Percentiles rank a stretch among this genome's conserved stretches.
phyloP scores from a whole-genome alignment of 2,329 filamentous ascomycete species.

The Cercospora sp. region DNA sequence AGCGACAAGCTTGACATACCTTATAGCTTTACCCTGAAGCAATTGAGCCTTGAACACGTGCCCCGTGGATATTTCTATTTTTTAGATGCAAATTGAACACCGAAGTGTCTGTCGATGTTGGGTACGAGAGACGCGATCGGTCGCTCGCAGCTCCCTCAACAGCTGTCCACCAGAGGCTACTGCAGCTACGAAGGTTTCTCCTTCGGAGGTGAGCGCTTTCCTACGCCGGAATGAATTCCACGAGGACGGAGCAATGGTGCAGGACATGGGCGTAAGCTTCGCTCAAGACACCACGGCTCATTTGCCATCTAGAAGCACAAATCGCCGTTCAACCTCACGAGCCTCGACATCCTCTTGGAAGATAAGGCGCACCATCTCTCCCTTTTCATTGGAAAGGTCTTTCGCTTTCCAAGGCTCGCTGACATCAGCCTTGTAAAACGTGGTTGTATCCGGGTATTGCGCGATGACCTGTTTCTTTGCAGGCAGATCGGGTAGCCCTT shows the following conservation, averaged over 20 bases:
- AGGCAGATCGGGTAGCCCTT: conserved; percentile 44
- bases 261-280: neutral
- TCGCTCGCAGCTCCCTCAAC: neutral
- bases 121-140: neutral
- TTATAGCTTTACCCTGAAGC: neutral
- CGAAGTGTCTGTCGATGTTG: neutral
- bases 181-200: neutral
- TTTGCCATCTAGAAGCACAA: conserved; percentile 45
- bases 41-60: neutral
- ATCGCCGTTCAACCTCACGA: conserved; percentile 53
- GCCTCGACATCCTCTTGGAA: conserved; percentile 54
- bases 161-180: neutral
- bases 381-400: conserved; percentile 33
- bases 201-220: neutral
- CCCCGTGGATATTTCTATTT: neutral
- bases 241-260: neutral
- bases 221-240: neutral
- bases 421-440: conserved; percentile 56
- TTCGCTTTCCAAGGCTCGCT: conserved; percentile 46
- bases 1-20: neutral
- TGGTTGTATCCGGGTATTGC: conserved; percentile 55
- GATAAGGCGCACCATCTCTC: conserved; percentile 45
- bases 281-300: neutral
- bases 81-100: neutral
- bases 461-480: conserved; percentile 50